Base-by-base conservation (phyloP, 768 basidiomycete genomes). In the Epithele typhae region DNA sequence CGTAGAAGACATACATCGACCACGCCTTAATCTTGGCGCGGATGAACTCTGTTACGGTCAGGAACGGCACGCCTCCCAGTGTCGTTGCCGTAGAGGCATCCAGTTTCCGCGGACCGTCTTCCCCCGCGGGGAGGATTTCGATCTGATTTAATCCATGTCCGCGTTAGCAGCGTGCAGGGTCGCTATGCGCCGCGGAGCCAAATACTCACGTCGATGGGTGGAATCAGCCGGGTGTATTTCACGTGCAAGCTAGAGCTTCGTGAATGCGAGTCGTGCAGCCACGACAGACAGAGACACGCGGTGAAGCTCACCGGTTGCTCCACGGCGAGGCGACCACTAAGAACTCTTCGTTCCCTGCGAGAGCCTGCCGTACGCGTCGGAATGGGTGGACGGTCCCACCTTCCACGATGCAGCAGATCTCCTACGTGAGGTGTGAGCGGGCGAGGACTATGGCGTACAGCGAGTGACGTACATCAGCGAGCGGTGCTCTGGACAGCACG, bases 401-500 rank as follows among this genome's bases (percentile, higher is more conserved):
- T 65, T 91, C 84, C 51, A 90, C 87, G 61, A 92, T 82, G 63
- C 89, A 92, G 53, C 74, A 82, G 43, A 92, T 85, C 66, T 92
- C 89, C 90, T 92, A 32, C 24, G 56, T 62, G 38, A 63, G 51
- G 19, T 11, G 9, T 14, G 15, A 32, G 15, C 15, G 30, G 15
- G 15, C 30, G 9, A 32, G 15, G 9, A 15, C 9, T 32, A 32
- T 44, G 46, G 46, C 45, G 5, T 42, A 17, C 46, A 14, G 36
- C 37, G 46, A 22, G n/a, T 25, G 5, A 74, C 79, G 48, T 59
- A 83, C 89, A 61, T 90, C 82, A 52, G 81, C 73, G 35, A 81
- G 77, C 35, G 81, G 70, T 56, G 67, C 75, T 55, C 81, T 81
- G 32, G 85, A 76, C 39, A 92, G 74, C 27, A 83, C 68, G 21